A percentile compares a stretch with the other conserved stretches of the same genome.
Evolutionary conservation across 148 eudicot genomes (phyloP).

Genomic region (Polygonum aviculare): DNA sequence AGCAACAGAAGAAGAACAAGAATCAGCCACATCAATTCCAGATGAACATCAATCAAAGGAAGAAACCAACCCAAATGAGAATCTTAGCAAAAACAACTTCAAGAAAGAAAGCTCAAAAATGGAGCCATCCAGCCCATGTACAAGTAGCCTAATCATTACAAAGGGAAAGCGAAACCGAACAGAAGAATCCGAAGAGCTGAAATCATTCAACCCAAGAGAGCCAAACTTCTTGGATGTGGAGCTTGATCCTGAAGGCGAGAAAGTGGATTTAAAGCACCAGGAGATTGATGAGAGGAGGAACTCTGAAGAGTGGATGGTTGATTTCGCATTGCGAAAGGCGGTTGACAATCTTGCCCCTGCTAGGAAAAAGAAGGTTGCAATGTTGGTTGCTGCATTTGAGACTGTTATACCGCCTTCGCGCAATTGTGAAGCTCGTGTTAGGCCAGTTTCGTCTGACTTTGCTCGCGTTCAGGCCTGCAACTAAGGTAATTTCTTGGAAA

Average conservation of each 20-base stretch:
- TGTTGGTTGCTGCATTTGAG: slow-evolving; percentile 86
- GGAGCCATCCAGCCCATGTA: neutral
- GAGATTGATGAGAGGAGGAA: slow-evolving; percentile 62
- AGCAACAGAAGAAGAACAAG: slow-evolving; percentile 6
- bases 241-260: slow-evolving; percentile 63
- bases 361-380: slow-evolving; percentile 64
- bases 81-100: neutral
- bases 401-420: slow-evolving; percentile 46
- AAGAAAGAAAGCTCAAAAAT: neutral
- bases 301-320: slow-evolving; percentile 87
- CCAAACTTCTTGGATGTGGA: slow-evolving; percentile 62
- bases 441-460: neutral
- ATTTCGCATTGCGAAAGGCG: slow-evolving; percentile 60
- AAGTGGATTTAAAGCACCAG: slow-evolving; percentile 78
- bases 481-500: neutral
- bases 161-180: slow-evolving; percentile 19
- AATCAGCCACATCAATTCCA: slow-evolving; percentile 3
- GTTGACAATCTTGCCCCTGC: slow-evolving; percentile 66
- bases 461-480: slow-evolving; percentile 9
- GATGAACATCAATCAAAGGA: slow-evolving; percentile 15
- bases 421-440: slow-evolving; percentile 18
- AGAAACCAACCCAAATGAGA: slow-evolving; percentile 7
- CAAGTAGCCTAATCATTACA: neutral
- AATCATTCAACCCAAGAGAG: slow-evolving; percentile 55
- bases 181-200: slow-evolving; percentile 29